phyloP scores from a whole-genome alignment of 805 yeast genomes.

The Clavispora carvajalis region DNA sequence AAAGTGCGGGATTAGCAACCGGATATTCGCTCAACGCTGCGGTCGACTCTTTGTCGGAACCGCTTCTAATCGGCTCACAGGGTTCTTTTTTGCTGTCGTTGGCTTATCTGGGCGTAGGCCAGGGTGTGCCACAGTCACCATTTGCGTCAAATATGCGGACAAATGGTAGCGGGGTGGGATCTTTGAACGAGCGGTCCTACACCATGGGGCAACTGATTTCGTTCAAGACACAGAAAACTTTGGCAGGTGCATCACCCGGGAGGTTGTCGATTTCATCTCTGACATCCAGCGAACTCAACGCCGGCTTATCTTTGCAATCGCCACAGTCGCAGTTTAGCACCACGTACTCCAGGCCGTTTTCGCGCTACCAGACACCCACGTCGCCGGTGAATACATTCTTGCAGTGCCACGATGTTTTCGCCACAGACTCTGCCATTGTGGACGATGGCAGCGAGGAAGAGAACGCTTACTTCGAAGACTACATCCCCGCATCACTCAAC shows the following conservation, averaged over 20 bases:
- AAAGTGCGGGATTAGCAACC: neutral
- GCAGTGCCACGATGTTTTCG: neutral
- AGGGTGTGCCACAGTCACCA: neutral
- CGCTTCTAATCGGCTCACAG: neutral
- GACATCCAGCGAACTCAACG: constrained; percentile 3
- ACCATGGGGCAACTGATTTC: neutral
- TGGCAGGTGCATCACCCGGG: neutral
- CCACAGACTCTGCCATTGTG: constrained; percentile 18
- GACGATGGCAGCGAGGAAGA: constrained; percentile 29
- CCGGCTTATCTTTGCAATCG: neutral
- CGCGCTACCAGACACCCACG: constrained; percentile 2
- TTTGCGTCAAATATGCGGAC: neutral
- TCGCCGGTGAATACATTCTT: constrained; percentile 3
- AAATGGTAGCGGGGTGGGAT: neutral
- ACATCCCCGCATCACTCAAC: constrained; percentile 77
- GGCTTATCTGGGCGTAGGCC: neutral
- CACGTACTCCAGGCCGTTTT: neutral
- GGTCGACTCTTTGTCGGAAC: neutral
- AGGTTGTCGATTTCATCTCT: constrained; percentile 8
- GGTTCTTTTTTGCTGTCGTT: neutral
- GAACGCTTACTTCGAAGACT: constrained; percentile 58
- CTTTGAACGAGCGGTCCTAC: neutral
- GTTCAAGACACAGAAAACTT: neutral
- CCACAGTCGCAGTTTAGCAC: constrained; percentile 1
- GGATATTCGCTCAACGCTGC: neutral